These are phyloP conservation scores for Phalaenopsis equestris DNA, from an alignment of 106 monocot species.

Conservation along the genomic window DNA sequence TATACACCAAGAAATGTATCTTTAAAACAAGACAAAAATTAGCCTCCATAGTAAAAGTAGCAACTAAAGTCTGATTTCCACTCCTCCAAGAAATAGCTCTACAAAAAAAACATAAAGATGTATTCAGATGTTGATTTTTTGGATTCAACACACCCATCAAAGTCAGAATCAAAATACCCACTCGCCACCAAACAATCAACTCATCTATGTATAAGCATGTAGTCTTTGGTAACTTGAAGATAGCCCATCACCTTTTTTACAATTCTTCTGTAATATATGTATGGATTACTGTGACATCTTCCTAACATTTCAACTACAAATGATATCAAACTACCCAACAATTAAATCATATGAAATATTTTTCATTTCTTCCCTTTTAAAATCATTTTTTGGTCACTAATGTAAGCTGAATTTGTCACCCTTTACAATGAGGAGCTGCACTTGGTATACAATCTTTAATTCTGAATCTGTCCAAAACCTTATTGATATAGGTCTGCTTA, in stretches of 20 bases:
- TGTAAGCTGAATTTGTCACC: neutral
- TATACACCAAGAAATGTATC: neutral
- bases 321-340: neutral
- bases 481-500: neutral
- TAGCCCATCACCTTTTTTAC: neutral
- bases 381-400: neutral
- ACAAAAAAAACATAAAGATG: too few species aligned
- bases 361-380: neutral
- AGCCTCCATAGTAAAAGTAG: too few species aligned
- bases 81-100: too few species aligned
- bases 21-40: too few species aligned
- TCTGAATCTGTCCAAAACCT: too few species aligned
- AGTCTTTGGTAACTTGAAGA: constrained; percentile 10
- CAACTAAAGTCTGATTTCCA: too few species aligned
- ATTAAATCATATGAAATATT: neutral
- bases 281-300: constrained; percentile 1
- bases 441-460: too few species aligned
- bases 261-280: neutral
- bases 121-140: neutral
- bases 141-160: neutral
- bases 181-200: neutral
- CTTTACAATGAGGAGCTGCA: neutral
- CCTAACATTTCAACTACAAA: neutral
- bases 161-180: neutral
- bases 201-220: constrained; percentile 7